These are phyloP conservation scores for Solioccasus polychromus DNA, from an alignment of 768 basidiomycete genomes.

Conservation along the genomic window DNA sequence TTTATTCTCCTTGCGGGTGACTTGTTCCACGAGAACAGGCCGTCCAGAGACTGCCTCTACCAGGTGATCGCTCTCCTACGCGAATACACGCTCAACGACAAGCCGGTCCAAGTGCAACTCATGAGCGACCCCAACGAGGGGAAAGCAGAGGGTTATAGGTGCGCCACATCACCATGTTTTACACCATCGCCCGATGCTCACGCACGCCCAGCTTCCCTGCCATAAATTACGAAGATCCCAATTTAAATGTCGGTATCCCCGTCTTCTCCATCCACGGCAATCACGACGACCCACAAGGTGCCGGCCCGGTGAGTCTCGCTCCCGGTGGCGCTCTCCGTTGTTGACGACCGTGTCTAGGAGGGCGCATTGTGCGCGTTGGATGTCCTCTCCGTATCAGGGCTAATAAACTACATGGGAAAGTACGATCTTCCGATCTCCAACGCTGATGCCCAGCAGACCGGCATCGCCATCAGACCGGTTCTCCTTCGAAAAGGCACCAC, in stretches of 20 bases:
- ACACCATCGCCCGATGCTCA: neutral
- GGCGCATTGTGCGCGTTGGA: slow-evolving; percentile 96
- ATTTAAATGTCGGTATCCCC: slow-evolving; percentile 93
- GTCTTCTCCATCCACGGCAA: slow-evolving; percentile 99
- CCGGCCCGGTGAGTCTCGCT: slow-evolving; percentile 66
- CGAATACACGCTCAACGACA: slow-evolving; percentile 86
- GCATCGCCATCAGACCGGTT: slow-evolving; percentile 88
- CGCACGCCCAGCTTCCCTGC: slow-evolving; percentile 77
- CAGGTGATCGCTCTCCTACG: slow-evolving; percentile 85
- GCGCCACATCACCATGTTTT: slow-evolving; percentile 20
- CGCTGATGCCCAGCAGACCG: slow-evolving; percentile 56
- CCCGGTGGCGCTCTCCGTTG: neutral
- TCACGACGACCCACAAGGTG: slow-evolving; percentile 98
- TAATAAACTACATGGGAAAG: slow-evolving; percentile 98
- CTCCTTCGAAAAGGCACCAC: slow-evolving; percentile 86
- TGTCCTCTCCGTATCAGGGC: slow-evolving; percentile 87
- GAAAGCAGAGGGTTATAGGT: slow-evolving; percentile 82
- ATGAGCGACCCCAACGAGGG: slow-evolving; percentile 93
- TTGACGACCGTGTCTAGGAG: slow-evolving; percentile 49
- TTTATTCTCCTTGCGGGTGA: slow-evolving; percentile 94
- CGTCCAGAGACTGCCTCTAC: slow-evolving; percentile 86
- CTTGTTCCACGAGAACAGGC: slow-evolving; percentile 96
- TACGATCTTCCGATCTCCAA: slow-evolving; percentile 81
- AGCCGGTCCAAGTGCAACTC: slow-evolving; percentile 87
- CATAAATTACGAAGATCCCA: slow-evolving; percentile 95